A percentile compares a stretch with the other conserved stretches of the same genome.
phyloP scores from a whole-genome alignment of 23 red algal genomes.

The Gracilaria vermiculophylla region DNA sequence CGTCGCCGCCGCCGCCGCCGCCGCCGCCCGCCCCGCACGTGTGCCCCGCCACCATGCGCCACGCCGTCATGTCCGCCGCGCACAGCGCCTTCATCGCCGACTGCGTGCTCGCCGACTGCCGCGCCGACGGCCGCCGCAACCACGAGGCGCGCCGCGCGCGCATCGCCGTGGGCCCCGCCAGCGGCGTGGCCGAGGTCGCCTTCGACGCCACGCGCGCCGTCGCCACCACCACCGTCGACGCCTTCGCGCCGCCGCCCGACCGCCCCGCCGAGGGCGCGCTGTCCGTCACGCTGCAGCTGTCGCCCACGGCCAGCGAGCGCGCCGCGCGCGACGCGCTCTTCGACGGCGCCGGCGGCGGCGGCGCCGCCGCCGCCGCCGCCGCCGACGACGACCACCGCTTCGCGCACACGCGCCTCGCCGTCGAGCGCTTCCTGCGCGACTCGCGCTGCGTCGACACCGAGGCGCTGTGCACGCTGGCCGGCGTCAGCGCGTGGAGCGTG shows the following conservation, averaged over 20 bases:
- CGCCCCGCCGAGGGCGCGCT: constrained; percentile 70
- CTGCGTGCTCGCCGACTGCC: constrained; percentile 34
- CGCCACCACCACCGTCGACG: constrained; percentile 44
- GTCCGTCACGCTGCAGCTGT: constrained; percentile 51
- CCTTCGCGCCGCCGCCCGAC: constrained; percentile 45
- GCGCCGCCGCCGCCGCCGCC: constrained; percentile 27
- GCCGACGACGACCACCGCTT: neutral
- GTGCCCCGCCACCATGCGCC: constrained; percentile 42
- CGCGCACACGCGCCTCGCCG: constrained; percentile 16
- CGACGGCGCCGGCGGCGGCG: constrained; percentile 36
- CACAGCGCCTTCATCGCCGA: constrained; percentile 58
- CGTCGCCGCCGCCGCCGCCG: neutral
- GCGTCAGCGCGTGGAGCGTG: constrained; percentile 79
- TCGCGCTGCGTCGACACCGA: constrained; percentile 69
- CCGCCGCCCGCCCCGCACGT: no score
- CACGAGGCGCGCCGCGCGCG: constrained; percentile 47
- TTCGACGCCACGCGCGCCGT: constrained; percentile 63
- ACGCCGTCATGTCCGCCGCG: constrained; percentile 30
- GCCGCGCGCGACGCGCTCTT: constrained; percentile 44
- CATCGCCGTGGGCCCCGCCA: constrained; percentile 31
- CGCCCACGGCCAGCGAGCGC: constrained; percentile 72
- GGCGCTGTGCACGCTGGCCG: constrained; percentile 82
- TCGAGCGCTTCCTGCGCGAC: constrained; percentile 72
- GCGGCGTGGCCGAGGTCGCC: constrained; percentile 59
- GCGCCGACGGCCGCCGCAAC: constrained; percentile 64